These are phyloP conservation scores for Alternaria dauci DNA, from an alignment of 2,329 filamentous ascomycete genomes.

Conservation along the genomic window DNA sequence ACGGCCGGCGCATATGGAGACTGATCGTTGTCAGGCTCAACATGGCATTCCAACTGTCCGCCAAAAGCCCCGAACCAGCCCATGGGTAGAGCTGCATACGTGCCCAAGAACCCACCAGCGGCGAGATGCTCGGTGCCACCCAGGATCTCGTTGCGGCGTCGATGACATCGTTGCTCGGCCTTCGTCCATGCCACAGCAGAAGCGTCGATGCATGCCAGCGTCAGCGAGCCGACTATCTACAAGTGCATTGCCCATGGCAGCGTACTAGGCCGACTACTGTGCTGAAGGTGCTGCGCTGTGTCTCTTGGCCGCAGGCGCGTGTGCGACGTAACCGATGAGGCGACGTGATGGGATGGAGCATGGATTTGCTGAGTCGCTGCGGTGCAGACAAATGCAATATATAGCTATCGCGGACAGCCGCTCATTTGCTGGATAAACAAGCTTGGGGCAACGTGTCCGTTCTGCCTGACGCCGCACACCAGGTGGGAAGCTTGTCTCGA, in stretches of 20 bases:
- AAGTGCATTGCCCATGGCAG: constrained; percentile 1
- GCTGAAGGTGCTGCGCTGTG: constrained; percentile 5
- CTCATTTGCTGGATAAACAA: constrained; percentile 21
- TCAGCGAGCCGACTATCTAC: constrained; percentile 6
- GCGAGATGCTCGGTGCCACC: constrained; percentile 6
- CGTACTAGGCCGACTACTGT: constrained; percentile 1
- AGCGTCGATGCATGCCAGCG: constrained; percentile 12
- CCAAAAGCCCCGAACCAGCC: constrained; percentile 9
- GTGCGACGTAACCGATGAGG: constrained; percentile 16
- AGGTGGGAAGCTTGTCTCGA: neutral
- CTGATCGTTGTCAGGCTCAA: constrained; percentile 8
- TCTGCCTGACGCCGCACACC: neutral
- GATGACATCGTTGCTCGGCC: neutral
- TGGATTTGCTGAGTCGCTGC: constrained; percentile 18
- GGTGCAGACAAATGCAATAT: constrained; percentile 23
- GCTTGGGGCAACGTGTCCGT: constrained; percentile 1
- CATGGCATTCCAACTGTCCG: constrained; percentile 2
- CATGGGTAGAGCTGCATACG: constrained; percentile 9
- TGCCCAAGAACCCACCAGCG: constrained; percentile 7
- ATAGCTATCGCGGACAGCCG: constrained; percentile 3
- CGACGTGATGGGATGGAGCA: constrained; percentile 16
- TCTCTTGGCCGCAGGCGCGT: constrained; percentile 11
- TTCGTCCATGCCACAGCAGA: neutral
- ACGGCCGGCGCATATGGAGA: constrained; percentile 1
- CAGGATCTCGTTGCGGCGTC: neutral